Base-by-base conservation (phyloP, 257 asterid species). In the Solanum gandarillasii region DNA sequence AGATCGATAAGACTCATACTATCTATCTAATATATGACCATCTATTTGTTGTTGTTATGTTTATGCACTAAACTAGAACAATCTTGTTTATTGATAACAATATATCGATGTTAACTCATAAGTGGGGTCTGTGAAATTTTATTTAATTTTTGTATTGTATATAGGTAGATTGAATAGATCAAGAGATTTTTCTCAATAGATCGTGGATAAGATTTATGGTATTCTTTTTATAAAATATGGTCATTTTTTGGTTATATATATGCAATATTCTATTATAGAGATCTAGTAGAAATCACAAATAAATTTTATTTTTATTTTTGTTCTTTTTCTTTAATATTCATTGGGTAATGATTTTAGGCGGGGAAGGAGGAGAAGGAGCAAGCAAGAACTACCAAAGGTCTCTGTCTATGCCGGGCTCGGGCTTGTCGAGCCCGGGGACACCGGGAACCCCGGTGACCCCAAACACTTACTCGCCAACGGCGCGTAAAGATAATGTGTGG, bases 401-500 rank as follows among this genome's bases (percentile, higher is more conserved):
- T 14, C 4, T 91, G 87, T 91, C 98, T n/a, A 93, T 94, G 94
- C 95, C 98, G 27, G 88, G 88, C 9, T 27, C 75, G 21, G 27
- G 70, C 12, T 31, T 16, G 1, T 25, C 5, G 48, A 73, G 82
- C 82, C 82, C 93, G 0, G 86, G 20, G 31, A 90, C 94, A 6
- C 96, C 95, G 25, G 83, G 86, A 43, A 91, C 97, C 1, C 98
- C 98, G 0, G 94, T 90, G 39, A 94, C 98, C 1, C 98, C 98
- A 46, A 74, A 86, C 0, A 89, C 92, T 10, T 86, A 90, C 86
- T 93, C 98, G 32, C 94, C 98, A 0, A 86, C 67, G 21, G 79
- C 85, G 87, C 94, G 89, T 58, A 94, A 85, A 89, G 96, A 95
- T 4, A 96, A 96, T 83, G 99, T 97, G 86, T 97, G 99, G 99